Percentiles rank a stretch among this genome's conserved stretches.
Evolutionary conservation across 495 filamentous ascomycete genomes (phyloP).

Genomic region (Pyronema domesticum): DNA sequence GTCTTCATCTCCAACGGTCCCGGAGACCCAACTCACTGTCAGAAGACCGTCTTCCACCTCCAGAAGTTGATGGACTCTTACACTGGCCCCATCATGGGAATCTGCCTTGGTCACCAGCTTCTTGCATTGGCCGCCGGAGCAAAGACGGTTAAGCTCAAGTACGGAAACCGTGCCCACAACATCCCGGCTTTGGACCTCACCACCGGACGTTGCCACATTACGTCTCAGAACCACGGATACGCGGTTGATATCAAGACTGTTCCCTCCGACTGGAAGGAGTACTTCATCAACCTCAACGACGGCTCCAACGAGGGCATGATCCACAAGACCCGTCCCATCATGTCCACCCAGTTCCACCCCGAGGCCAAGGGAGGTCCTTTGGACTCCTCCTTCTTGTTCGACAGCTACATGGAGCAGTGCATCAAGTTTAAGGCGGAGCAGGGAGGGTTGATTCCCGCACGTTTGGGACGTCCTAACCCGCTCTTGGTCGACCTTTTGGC

Average conservation of each 20-base stretch:
- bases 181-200: slow-evolving; percentile 88
- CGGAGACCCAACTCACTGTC: slow-evolving; percentile 92
- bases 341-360: slow-evolving; percentile 95
- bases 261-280: slow-evolving; percentile 70
- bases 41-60: slow-evolving; percentile 80
- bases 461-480: slow-evolving; percentile 60
- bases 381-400: slow-evolving; percentile 86
- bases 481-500: slow-evolving; percentile 76
- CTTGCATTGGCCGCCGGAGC: slow-evolving; percentile 68
- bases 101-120: slow-evolving; percentile 88
- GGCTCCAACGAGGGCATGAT: slow-evolving; percentile 91
- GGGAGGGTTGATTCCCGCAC: slow-evolving; percentile 39
- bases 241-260: slow-evolving; percentile 80
- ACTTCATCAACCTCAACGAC: slow-evolving; percentile 95
- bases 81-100: slow-evolving; percentile 85
- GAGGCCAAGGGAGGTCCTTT: slow-evolving; percentile 92
- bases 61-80: slow-evolving; percentile 73
- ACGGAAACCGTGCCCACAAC: slow-evolving; percentile 95
- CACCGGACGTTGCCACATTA: slow-evolving; percentile 95
- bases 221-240: slow-evolving; percentile 95
- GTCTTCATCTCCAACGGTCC: slow-evolving; percentile 97
- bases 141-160: slow-evolving; percentile 83
- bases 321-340: slow-evolving; percentile 88
- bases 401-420: slow-evolving; percentile 83
- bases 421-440: slow-evolving; percentile 71